Conservation (phyloP, 768 basidiomycete genomes). For the Rhizopogon roseolus region DNA sequence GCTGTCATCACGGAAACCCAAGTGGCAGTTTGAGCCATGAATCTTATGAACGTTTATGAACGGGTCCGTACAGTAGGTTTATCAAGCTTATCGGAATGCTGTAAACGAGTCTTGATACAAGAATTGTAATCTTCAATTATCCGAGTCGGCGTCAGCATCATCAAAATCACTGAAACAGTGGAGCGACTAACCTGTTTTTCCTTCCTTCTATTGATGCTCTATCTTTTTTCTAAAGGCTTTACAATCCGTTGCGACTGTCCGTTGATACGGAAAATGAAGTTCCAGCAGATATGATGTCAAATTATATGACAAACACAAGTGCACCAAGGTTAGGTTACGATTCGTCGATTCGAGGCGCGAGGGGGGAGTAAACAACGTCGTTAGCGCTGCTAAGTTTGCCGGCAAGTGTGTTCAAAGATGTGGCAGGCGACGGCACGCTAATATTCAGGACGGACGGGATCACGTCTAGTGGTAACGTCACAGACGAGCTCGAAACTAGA, state of each 20-base stretch:
- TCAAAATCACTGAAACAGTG: conserved; percentile 4
- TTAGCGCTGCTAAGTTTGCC: conserved; percentile 3
- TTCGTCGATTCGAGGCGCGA: background rate
- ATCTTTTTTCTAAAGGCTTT: conserved; percentile 2
- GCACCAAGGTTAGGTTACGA: conserved; percentile 1
- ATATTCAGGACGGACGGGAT: background rate
- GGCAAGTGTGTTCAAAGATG: conserved; percentile 8
- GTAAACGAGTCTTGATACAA: conserved; percentile 2
- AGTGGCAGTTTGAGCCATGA: conserved; percentile 34
- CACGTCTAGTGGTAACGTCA: conserved; percentile 1
- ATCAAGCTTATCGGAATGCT: conserved; percentile 8
- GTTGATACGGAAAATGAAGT: background rate
- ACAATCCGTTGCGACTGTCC: background rate
- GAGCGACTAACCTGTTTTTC: conserved; percentile 12
- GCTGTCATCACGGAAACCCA: conserved; percentile 36
- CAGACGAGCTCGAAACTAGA: conserved; percentile 11
- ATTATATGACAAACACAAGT: background rate
- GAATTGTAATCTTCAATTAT: too few relatives aligned
- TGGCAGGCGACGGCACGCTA: conserved; percentile 4
- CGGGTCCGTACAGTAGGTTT: conserved; percentile 23
- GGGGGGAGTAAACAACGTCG: background rate
- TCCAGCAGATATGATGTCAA: conserved; percentile 1
- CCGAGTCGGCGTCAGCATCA: conserved; percentile 9
- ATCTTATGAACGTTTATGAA: conserved; percentile 11
- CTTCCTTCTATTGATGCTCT: background rate